phyloP scores from a whole-genome alignment of 768 basidiomycete species.

The Mrakia frigida region DNA sequence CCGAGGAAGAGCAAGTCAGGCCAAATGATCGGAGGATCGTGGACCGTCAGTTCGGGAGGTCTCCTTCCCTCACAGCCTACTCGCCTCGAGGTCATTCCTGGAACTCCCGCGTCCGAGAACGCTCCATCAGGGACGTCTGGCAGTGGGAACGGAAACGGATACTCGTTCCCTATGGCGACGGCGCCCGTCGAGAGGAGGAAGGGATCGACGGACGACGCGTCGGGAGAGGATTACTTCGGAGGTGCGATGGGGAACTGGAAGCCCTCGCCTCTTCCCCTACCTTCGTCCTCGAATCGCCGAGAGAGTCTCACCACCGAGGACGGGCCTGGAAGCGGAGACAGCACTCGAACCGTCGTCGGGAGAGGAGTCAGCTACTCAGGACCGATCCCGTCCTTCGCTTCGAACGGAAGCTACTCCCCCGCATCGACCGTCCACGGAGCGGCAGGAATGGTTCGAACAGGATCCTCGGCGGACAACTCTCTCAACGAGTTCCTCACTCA shows the following conservation, averaged over 20 bases:
- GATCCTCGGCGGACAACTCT: background rate
- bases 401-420: background rate
- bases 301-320: background rate
- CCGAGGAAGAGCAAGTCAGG: constrained; percentile 41
- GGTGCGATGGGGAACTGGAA: background rate
- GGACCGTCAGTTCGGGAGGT: constrained; percentile 19
- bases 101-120: constrained; percentile 16
- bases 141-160: background rate
- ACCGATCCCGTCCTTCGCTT: background rate
- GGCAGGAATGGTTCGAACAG: background rate
- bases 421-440: background rate
- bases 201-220: background rate
- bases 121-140: constrained; percentile 6
- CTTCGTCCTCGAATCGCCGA: background rate
- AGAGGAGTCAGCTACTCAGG: background rate
- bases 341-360: constrained; percentile 20
- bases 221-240: constrained; percentile 30
- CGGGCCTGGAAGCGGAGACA: constrained; percentile 5
- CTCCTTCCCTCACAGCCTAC: constrained; percentile 9
- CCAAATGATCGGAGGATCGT: constrained; percentile 5
- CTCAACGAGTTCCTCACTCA: background rate
- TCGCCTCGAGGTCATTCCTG: constrained; percentile 23
- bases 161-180: constrained; percentile 26
- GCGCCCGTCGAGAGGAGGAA: constrained; percentile 7
- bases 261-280: background rate